Conservation (phyloP, 2,329 filamentous ascomycete species). For the Calycina herbarum region DNA sequence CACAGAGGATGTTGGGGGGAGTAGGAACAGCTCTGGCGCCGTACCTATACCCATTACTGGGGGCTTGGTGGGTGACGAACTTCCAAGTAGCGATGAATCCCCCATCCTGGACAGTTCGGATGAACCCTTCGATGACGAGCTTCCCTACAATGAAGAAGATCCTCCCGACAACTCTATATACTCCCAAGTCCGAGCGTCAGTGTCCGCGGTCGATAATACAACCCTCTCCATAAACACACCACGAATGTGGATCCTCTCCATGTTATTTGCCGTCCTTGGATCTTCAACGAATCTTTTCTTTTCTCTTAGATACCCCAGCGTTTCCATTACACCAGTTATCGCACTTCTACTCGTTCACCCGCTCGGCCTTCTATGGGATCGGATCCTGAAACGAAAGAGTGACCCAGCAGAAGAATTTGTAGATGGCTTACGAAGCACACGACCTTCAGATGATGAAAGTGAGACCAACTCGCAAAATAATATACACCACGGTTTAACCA, state of each 20-base stretch:
- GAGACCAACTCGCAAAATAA: conserved; percentile 18
- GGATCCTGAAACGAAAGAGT: conserved; percentile 60
- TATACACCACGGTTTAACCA: conserved; percentile 1
- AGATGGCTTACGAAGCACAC: conserved; percentile 46
- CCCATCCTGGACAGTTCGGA: conserved; percentile 36
- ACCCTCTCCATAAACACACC: conserved; percentile 82
- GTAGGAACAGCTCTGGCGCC: conserved; percentile 22
- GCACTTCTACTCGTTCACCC: conserved; percentile 82
- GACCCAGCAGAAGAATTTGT: conserved; percentile 57
- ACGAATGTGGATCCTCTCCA: conserved; percentile 82
- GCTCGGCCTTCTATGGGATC: conserved; percentile 78
- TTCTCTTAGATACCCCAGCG: conserved; percentile 84
- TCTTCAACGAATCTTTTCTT: conserved; percentile 88
- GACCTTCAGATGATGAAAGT: conserved; percentile 31
- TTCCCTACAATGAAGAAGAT: conserved; percentile 48
- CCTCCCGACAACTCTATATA: conserved; percentile 72
- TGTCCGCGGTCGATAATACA: conserved; percentile 72
- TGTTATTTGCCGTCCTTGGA: conserved; percentile 76
- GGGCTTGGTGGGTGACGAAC: neutral
- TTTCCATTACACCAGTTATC: conserved; percentile 87
- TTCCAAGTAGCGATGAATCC: conserved; percentile 18
- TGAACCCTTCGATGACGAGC: conserved; percentile 30
- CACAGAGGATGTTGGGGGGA: conserved; percentile 29
- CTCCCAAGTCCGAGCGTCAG: conserved; percentile 76
- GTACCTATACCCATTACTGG: conserved; percentile 29